Evolutionary conservation across 2,329 filamentous ascomycete genomes (phyloP).

Genomic region (Colletotrichum chlorophyti): DNA sequence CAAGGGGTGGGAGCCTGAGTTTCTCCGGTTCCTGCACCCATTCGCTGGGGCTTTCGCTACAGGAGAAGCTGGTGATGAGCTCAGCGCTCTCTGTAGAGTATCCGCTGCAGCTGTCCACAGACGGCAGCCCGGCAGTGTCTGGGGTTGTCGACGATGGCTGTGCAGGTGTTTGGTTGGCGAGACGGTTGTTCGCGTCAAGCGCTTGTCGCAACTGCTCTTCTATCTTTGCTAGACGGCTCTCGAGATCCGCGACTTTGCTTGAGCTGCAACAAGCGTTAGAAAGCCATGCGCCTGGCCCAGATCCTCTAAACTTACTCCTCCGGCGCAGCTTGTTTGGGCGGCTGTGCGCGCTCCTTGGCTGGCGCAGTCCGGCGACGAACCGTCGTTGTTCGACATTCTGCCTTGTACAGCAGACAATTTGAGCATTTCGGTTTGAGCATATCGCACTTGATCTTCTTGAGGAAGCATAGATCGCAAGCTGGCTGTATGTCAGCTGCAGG

Average conservation of each 20-base stretch:
- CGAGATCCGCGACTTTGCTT: slow-evolving; percentile 26
- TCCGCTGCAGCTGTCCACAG: background rate
- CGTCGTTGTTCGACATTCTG: slow-evolving; percentile 43
- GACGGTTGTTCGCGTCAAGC: slow-evolving; percentile 29
- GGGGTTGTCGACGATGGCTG: background rate
- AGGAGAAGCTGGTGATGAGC: background rate
- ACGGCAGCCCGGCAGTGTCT: background rate
- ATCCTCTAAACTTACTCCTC: background rate
- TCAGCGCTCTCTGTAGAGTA: background rate
- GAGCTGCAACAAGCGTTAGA: background rate
- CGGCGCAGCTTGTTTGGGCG: slow-evolving; percentile 7
- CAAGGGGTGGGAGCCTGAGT: slow-evolving; percentile 38
- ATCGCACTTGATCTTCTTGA: slow-evolving; percentile 55
- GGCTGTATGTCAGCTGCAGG: slow-evolving; percentile 1
- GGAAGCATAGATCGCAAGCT: slow-evolving; percentile 53
- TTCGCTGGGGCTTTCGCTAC: slow-evolving; percentile 14
- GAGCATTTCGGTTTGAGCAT: slow-evolving; percentile 51
- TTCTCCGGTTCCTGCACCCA: slow-evolving; percentile 26
- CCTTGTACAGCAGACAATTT: slow-evolving; percentile 50
- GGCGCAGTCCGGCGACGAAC: slow-evolving; percentile 34
- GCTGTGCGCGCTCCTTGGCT: slow-evolving; percentile 21
- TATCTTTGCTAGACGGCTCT: slow-evolving; percentile 38
- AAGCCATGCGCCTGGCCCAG: background rate
- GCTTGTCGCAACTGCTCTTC: slow-evolving; percentile 41
- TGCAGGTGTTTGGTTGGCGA: background rate